phyloP scores from a whole-genome alignment of 2,329 filamentous ascomycete genomes.

The Colletotrichum costaricense region DNA sequence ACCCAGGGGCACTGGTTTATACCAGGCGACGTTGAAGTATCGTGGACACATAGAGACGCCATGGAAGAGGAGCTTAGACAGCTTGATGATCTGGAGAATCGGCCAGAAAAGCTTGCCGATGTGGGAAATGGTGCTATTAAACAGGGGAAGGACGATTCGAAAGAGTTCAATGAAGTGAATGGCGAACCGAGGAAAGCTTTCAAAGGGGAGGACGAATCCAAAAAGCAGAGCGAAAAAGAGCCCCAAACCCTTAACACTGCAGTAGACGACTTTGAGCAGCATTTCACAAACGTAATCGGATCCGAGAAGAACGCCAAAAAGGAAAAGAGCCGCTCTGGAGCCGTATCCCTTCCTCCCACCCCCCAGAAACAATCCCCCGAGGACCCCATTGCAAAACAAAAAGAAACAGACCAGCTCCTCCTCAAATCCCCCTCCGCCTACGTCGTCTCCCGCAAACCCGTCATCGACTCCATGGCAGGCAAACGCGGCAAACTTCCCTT shows the following conservation, averaged over 20 bases:
- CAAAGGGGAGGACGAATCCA: too few species aligned
- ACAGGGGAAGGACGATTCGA: neutral
- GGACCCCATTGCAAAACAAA: neutral
- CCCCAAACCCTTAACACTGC: too few species aligned
- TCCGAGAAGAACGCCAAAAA: too few species aligned
- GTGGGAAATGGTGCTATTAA: neutral
- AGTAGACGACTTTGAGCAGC: too few species aligned
- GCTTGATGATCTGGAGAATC: neutral
- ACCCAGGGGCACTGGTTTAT: conserved; percentile 66
- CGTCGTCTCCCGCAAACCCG: conserved; percentile 29
- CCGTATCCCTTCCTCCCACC: neutral
- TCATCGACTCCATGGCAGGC: conserved; percentile 39
- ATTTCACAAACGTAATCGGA: too few species aligned
- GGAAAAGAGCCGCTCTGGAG: neutral
- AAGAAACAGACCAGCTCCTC: neutral
- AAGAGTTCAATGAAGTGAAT: neutral
- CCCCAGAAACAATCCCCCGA: neutral
- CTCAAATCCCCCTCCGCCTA: conserved; percentile 1
- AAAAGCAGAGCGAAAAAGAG: too few species aligned
- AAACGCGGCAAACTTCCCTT: conserved; percentile 3
- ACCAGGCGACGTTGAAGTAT: conserved; percentile 49
- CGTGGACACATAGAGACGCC: neutral
- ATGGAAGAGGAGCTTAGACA: neutral
- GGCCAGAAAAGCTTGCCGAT: neutral
- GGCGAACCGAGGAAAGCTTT: too few species aligned